Evolutionary conservation across 108 stramenopile species (phyloP), one percentile per base, ranked within the genome.

Genomic region (Nitzschia inconspicua): DNA sequence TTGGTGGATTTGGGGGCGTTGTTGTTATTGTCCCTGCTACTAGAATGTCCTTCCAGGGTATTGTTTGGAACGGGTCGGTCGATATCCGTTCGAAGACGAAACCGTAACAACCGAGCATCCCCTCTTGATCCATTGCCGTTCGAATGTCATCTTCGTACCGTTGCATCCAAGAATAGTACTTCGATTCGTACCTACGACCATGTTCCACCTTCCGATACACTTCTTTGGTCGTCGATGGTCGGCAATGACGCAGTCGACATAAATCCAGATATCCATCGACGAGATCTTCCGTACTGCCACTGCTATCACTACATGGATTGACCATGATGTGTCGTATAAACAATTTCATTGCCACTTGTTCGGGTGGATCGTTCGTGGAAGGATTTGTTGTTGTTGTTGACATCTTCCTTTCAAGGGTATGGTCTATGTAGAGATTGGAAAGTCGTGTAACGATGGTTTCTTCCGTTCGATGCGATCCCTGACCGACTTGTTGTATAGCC

Each of bases 141-240:
- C 83, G 80, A 7, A 93, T 68, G n/a, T 89, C 86, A 60, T 88
- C 86, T 47, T 89, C 91, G 42, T 52, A 72, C 0, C 77, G 44
- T 2, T 65, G 56, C 47, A 88, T 58, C 10, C 50, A 34, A 31
- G 57, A 63, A 65, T 70, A 72, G 59, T 40, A 0, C 34, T 61
- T 74, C 16, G 72, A 44, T 75, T 65, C 79, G 16, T 39, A 50
- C 1, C 73, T 66, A 10, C 83, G 73, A 13, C 57, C 63, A 3
- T 70, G 46, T 18, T 82, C 82, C 8, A 93, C 44, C 7, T 50
- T n/a, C n/a, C n/a, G n/a, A n/a, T n/a, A n/a, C n/a, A n/a, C n/a
- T n/a, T n/a, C n/a, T n/a, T n/a, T n/a, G n/a, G n/a, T n/a, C n/a
- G n/a, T n/a, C n/a, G n/a, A n/a, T n/a, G n/a, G n/a, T n/a, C n/a